phyloP scores from a whole-genome alignment of 108 stramenopile genomes.

The Pseudonitzschia delicatissima region DNA sequence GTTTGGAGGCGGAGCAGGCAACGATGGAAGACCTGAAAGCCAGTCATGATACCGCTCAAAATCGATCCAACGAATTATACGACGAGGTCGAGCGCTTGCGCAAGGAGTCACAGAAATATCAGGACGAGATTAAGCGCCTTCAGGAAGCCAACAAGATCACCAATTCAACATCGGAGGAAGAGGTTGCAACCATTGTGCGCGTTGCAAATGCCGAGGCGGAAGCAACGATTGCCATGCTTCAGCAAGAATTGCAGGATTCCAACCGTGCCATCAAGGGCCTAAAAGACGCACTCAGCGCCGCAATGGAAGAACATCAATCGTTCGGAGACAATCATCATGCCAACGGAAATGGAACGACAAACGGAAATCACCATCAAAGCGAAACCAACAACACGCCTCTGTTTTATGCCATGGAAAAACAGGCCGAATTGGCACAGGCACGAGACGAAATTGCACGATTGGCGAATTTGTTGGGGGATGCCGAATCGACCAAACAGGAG shows the following conservation, averaged over 20 bases:
- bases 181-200: background rate
- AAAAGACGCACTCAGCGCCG: conserved; percentile 69
- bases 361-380: conserved; percentile 7
- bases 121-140: conserved; percentile 26
- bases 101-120: conserved; percentile 26
- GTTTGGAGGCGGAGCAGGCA: conserved; percentile 29
- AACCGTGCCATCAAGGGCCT: conserved; percentile 76
- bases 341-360: conserved; percentile 1
- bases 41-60: background rate
- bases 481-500: conserved; percentile 67
- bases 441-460: conserved; percentile 80
- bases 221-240: conserved; percentile 75
- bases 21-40: conserved; percentile 24
- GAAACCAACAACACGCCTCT: conserved; percentile 54
- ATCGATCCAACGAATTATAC: conserved; percentile 29
- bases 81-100: conserved; percentile 42
- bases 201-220: conserved; percentile 46
- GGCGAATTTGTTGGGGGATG: conserved; percentile 73
- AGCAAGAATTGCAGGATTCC: conserved; percentile 73
- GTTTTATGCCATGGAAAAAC: conserved; percentile 88
- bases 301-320: conserved; percentile 34
- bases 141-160: conserved; percentile 10
- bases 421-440: conserved; percentile 82
- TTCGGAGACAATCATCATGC: background rate
- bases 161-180: background rate